phyloP scores from a whole-genome alignment of 2,329 filamentous ascomycete genomes.

The Eutypa lata region DNA sequence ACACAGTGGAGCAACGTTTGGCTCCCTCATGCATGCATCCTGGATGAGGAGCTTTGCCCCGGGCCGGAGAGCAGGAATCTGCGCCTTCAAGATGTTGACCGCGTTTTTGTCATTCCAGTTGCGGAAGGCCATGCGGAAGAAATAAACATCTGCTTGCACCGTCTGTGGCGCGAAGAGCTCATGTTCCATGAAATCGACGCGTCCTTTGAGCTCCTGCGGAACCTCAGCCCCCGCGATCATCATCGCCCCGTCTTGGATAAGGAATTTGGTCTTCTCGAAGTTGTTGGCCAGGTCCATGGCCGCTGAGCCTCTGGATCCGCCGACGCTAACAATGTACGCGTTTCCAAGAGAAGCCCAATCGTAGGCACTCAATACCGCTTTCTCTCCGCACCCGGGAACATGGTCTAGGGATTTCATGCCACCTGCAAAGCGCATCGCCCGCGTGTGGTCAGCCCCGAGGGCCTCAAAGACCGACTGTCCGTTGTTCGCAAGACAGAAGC shows the following conservation, averaged over 20 bases:
- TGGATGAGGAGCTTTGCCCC: slow-evolving; percentile 21
- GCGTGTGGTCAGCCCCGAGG: slow-evolving; percentile 5
- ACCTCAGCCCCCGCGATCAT: slow-evolving; percentile 16
- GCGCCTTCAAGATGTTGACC: slow-evolving; percentile 19
- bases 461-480: slow-evolving; percentile 10
- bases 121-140: slow-evolving; percentile 20
- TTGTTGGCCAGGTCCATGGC: slow-evolving; percentile 17
- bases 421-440: slow-evolving; percentile 9
- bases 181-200: slow-evolving; percentile 18
- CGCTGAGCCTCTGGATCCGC: slow-evolving; percentile 16
- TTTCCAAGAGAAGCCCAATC: slow-evolving; percentile 22
- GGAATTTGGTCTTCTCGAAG: slow-evolving; percentile 14
- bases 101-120: slow-evolving; percentile 19
- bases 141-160: slow-evolving; percentile 19
- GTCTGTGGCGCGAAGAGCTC: slow-evolving; percentile 19
- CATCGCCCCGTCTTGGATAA: slow-evolving; percentile 20
- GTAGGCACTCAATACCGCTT: slow-evolving; percentile 12
- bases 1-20: slow-evolving; percentile 8
- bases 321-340: slow-evolving; percentile 15
- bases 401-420: slow-evolving; percentile 13
- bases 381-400: slow-evolving; percentile 12
- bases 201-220: slow-evolving; percentile 15
- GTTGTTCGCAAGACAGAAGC: slow-evolving; percentile 14
- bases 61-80: slow-evolving; percentile 18
- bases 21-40: slow-evolving; percentile 13